phyloP scores from a whole-genome alignment of 106 monocot species.

The Iris macrosiphon region DNA sequence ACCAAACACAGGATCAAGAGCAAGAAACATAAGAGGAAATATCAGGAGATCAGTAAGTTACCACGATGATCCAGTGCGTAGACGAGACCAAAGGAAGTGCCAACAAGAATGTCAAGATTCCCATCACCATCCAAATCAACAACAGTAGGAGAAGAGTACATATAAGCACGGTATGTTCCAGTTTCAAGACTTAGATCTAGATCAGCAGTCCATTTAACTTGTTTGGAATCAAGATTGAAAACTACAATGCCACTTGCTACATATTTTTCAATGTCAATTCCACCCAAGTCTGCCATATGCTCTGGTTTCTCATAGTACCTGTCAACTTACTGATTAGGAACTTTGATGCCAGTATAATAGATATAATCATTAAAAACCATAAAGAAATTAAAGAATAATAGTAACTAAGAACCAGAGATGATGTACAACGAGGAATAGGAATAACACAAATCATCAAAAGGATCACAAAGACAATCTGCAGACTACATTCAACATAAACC shows the following conservation, averaged over 20 bases:
- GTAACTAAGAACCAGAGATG: too few relatives aligned
- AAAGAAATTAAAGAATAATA: too few relatives aligned
- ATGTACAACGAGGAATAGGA: too few relatives aligned
- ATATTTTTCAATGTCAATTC: conserved; percentile 85
- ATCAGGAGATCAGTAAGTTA: conserved; percentile 14
- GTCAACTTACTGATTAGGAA: conserved; percentile 19
- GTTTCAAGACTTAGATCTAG: conserved; percentile 77
- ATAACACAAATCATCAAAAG: too few relatives aligned
- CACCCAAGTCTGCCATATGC: conserved; percentile 69
- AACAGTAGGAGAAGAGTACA: conserved; percentile 89
- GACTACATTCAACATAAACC: too few relatives aligned
- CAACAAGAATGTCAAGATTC: conserved; percentile 93
- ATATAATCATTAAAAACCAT: too few relatives aligned
- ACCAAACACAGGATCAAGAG: too few relatives aligned
- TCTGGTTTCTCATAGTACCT: conserved; percentile 91
- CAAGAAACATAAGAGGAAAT: background rate
- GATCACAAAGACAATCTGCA: too few relatives aligned
- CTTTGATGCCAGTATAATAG: too few relatives aligned
- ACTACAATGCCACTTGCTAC: conserved; percentile 86
- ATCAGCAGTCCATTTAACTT: conserved; percentile 90
- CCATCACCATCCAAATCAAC: conserved; percentile 98
- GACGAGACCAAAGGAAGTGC: conserved; percentile 78
- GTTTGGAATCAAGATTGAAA: conserved; percentile 92
- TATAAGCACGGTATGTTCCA: conserved; percentile 68
- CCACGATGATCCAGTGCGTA: conserved; percentile 93